phyloP scores from a whole-genome alignment of 2,329 filamentous ascomycete genomes.

The Talaromyces sp. region DNA sequence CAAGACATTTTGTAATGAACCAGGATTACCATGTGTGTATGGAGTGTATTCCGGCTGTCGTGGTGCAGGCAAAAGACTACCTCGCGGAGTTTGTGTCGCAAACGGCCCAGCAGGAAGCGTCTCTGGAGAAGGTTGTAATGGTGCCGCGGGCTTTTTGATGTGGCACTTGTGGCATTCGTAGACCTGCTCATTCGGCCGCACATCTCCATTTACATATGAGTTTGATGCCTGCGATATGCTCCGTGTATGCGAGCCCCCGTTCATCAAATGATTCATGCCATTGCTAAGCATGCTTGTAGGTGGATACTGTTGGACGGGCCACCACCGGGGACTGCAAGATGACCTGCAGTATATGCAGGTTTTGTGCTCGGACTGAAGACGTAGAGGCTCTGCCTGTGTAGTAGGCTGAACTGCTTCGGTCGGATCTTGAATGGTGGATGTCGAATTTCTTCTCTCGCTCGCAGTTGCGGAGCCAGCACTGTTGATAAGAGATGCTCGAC shows the following conservation, averaged over 20 bases:
- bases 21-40: slow-evolving; percentile 31
- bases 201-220: slow-evolving; percentile 27
- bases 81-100: slow-evolving; percentile 20
- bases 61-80: slow-evolving; percentile 32
- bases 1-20: slow-evolving; percentile 28
- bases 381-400: slow-evolving; percentile 18
- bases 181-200: neutral
- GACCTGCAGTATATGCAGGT: slow-evolving; percentile 42
- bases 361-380: slow-evolving; percentile 24
- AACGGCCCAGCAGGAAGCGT: slow-evolving; percentile 1
- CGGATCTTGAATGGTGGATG: slow-evolving; percentile 12
- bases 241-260: slow-evolving; percentile 28
- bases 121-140: slow-evolving; percentile 31
- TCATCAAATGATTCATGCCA: slow-evolving; percentile 33
- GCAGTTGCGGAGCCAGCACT: slow-evolving; percentile 24
- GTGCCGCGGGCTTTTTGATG: slow-evolving; percentile 39
- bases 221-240: slow-evolving; percentile 26
- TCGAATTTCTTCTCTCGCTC: slow-evolving; percentile 23
- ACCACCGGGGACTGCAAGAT: slow-evolving; percentile 55
- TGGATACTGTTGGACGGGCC: slow-evolving; percentile 51
- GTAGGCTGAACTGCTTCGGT: slow-evolving; percentile 21
- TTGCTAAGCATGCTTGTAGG: slow-evolving; percentile 48
- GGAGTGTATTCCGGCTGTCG: slow-evolving; percentile 31
- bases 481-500: slow-evolving; percentile 57
- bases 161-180: slow-evolving; percentile 73